Evolutionary conservation across 306 rosid genomes (phyloP), one percentile per base, ranked within the genome.

Genomic region (Adenanthera pavonina): DNA sequence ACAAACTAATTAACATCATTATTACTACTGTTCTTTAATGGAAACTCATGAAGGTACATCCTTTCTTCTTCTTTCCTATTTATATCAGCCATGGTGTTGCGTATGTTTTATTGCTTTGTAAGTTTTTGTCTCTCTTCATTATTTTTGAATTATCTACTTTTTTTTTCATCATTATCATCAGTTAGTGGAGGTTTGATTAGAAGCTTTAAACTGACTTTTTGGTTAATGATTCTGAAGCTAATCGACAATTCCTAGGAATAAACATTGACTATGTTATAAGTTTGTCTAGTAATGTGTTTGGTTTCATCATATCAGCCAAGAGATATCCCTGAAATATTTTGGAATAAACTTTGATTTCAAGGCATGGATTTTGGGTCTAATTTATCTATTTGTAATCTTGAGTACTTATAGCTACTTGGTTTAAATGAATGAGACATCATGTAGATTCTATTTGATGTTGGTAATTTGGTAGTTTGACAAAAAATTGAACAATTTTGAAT

Each of bases 381-480:
- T 70, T 62, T 56, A 14, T 25, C 67, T 6, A 75, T 62, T 49
- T 51, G 33, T 67, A 20, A 34, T 74, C 34, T 16, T 64, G 66
- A 56, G 73, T 25, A 25, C 0, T 25, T 0, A 25, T 25, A 25
- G 30, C 1, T 25, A 1, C 0, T 62, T 72, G 44, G n/a, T 13
- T 72, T 11, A n/a, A 74, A 83, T 72, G 34, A 76, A 30, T 72
- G 75, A 47, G 61, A 30, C 43, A 47, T 59, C 60, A 14, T 69
- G 76, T 15, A 25, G 48, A 35, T 81, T 80, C 36, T 65, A 4
- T 35, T 80, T 40, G 41, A 57, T 54, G 47, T 6, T 38, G 36
- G 6, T 60, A 60, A 60, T 25, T 34, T 5, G 40, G n/a, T 61
- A 10, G 40, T 61, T 17, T 8, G 3, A 57, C 7, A 25, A 25